Evolutionary conservation across 345 rosid species (phyloP).

Genomic region (Aurinia saxatilis): DNA sequence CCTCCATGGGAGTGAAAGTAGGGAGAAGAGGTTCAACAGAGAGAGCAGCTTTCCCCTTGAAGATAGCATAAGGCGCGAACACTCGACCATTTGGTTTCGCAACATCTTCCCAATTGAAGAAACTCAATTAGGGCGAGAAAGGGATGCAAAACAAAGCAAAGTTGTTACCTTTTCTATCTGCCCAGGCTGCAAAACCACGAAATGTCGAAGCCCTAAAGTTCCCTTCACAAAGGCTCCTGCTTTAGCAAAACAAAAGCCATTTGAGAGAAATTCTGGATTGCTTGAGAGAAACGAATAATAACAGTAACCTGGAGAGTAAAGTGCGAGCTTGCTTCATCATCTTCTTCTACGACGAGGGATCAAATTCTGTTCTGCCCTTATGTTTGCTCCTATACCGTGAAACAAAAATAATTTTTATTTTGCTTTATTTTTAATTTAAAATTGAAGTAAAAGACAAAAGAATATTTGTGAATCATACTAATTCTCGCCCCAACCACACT

Average conservation of each 20-base stretch:
- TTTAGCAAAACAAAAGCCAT: not conserved
- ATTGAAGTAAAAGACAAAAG: no score
- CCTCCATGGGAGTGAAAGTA: slow-evolving; percentile 49
- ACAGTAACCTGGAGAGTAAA: slow-evolving; percentile 34
- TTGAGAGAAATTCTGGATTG: not conserved
- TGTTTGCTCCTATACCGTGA: no score
- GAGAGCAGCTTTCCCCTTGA: slow-evolving; percentile 89
- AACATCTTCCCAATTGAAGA: slow-evolving; percentile 13
- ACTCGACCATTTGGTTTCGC: slow-evolving; percentile 39
- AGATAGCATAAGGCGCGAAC: slow-evolving; percentile 63
- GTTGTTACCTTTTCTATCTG: slow-evolving; percentile 33
- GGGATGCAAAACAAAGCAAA: not conserved
- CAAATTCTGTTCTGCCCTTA: no score
- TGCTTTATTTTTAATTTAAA: no score
- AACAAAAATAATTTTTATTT: no score
- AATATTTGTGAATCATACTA: no score
- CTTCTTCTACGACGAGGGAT: slow-evolving; percentile 12
- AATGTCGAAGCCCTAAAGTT: slow-evolving; percentile 13
- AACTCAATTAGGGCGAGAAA: not conserved
- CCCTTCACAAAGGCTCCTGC: slow-evolving; percentile 35
- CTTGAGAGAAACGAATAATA: not conserved
- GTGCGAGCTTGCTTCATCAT: slow-evolving; percentile 39
- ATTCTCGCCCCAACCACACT: no score
- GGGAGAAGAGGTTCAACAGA: slow-evolving; percentile 69
- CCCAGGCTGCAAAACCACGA: slow-evolving; percentile 31